phyloP scores from a whole-genome alignment of 2,329 filamentous ascomycete genomes.

The Neophaeococcomyces mojaviensis region DNA sequence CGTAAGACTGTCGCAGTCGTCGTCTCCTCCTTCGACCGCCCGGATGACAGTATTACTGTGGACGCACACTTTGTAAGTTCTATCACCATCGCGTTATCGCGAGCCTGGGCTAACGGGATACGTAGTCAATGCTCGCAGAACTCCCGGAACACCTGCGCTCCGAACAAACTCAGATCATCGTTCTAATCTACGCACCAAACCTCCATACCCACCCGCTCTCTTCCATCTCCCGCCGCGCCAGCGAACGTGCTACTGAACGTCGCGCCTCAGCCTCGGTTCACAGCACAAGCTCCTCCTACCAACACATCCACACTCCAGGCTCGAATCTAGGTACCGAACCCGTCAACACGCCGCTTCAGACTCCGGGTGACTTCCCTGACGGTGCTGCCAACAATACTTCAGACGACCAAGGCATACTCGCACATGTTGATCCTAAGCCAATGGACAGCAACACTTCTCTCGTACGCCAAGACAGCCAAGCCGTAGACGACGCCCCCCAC shows the following conservation, averaged over 20 bases:
- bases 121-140: slow-evolving; percentile 76
- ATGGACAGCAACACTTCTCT: slow-evolving; percentile 42
- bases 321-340: not conserved
- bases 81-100: not conserved
- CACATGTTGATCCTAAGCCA: slow-evolving; percentile 32
- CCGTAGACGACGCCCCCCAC: slow-evolving; percentile 18
- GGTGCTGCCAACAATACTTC: slow-evolving; percentile 22
- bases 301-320: slow-evolving; percentile 74
- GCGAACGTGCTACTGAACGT: slow-evolving; percentile 7
- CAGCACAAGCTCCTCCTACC: slow-evolving; percentile 67
- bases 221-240: slow-evolving; percentile 23
- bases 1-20: slow-evolving; percentile 81
- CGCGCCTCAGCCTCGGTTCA: slow-evolving; percentile 33
- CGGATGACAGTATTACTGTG: slow-evolving; percentile 49
- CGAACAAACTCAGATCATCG: slow-evolving; percentile 67
- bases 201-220: slow-evolving; percentile 60
- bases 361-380: slow-evolving; percentile 47
- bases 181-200: slow-evolving; percentile 80
- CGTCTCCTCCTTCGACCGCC: slow-evolving; percentile 67
- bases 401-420: slow-evolving; percentile 54
- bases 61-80: slow-evolving; percentile 72
- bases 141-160: slow-evolving; percentile 72
- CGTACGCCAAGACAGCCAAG: not conserved
- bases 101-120: slow-evolving; percentile 8
- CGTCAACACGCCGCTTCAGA: slow-evolving; percentile 54